Percentiles rank a stretch among this genome's conserved stretches.
Evolutionary conservation across 148 eudicot species (phyloP).

Genomic region (Bassia scoparia): DNA sequence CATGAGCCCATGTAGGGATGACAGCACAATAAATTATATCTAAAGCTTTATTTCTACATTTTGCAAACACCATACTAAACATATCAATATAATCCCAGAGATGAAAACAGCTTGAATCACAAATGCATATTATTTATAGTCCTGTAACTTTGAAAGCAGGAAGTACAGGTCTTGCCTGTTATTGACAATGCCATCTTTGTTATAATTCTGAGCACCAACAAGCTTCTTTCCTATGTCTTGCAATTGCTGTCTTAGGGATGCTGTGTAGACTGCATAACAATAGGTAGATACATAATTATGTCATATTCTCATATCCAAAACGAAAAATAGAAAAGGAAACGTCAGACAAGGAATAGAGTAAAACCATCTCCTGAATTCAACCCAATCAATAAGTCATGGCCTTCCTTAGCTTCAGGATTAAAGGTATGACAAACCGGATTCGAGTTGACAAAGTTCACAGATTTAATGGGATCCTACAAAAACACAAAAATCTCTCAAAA

Average conservation of each 20-base stretch:
- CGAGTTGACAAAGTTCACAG: constrained; percentile 56
- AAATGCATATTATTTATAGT: neutral
- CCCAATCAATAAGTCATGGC: constrained; percentile 77
- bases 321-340: neutral
- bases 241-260: constrained; percentile 63
- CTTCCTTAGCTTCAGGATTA: constrained; percentile 68
- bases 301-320: too few relatives aligned
- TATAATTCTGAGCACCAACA: constrained; percentile 70
- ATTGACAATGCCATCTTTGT: constrained; percentile 70
- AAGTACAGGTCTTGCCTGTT: constrained; percentile 38
- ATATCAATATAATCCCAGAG: neutral
- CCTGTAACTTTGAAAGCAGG: neutral
- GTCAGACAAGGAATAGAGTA: neutral
- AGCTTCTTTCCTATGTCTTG: constrained; percentile 77
- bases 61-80: neutral
- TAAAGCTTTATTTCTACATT: neutral
- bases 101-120: neutral
- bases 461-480: constrained; percentile 66
- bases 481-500: constrained; percentile 16
- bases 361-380: constrained; percentile 74
- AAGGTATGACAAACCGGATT: constrained; percentile 79
- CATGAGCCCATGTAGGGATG: neutral
- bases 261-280: constrained; percentile 54
- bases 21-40: neutral
- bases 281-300: neutral